Conservation (phyloP, 2,329 filamentous ascomycete genomes). For the Venturia asperata region DNA sequence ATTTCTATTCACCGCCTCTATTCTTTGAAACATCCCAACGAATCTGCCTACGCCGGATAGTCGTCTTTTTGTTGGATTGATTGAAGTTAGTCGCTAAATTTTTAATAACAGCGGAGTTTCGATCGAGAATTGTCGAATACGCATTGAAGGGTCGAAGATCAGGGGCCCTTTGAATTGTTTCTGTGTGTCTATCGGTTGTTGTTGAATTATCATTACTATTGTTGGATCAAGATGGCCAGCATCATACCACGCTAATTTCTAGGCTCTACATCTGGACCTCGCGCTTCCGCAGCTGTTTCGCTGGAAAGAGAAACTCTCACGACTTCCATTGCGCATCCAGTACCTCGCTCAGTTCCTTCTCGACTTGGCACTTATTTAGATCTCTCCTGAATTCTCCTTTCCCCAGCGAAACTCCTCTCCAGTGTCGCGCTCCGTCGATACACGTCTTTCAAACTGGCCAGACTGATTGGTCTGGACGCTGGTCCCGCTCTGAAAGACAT, state of each 20-base stretch:
- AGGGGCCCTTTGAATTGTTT: too few relatives aligned
- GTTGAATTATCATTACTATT: background rate
- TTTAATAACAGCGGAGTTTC: too few relatives aligned
- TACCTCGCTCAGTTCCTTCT: background rate
- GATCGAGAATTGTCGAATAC: too few relatives aligned
- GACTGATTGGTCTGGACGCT: background rate
- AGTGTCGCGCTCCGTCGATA: background rate
- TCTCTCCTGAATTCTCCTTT: background rate
- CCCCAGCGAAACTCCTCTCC: background rate
- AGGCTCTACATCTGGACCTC: too few relatives aligned
- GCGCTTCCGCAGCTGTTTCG: too few relatives aligned
- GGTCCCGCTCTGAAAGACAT: background rate
- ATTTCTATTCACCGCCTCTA: too few relatives aligned
- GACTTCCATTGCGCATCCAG: background rate
- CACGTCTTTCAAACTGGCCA: background rate
- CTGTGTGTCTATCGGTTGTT: too few relatives aligned
- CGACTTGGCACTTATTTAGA: background rate
- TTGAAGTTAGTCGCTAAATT: too few relatives aligned
- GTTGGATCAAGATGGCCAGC: conserved; percentile 8
- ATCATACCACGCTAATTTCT: background rate
- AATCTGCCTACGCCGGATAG: too few relatives aligned
- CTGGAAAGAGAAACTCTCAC: background rate
- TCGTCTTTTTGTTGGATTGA: too few relatives aligned
- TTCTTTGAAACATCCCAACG: too few relatives aligned
- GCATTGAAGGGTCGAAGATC: too few relatives aligned